These are phyloP conservation scores for Arabis alpina DNA, from an alignment of 345 rosid species.

Conservation along the genomic window DNA sequence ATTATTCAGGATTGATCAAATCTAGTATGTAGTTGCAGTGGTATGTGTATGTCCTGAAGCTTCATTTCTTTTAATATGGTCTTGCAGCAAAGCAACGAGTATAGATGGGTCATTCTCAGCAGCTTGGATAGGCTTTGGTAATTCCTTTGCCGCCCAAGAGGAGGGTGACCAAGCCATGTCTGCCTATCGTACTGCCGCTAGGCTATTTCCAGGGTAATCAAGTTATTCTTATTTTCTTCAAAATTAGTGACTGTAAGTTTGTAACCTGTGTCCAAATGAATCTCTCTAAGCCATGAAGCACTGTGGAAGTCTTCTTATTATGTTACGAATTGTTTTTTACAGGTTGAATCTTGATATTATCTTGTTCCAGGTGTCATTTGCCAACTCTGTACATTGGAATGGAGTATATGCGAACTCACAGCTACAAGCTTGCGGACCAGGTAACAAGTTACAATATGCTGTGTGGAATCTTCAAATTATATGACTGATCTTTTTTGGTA, in stretches of 20 bases:
- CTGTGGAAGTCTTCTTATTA: conserved; percentile 56
- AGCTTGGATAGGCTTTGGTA: conserved; percentile 94
- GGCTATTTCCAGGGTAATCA: conserved; percentile 93
- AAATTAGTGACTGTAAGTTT: conserved; percentile 18
- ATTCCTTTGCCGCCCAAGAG: conserved; percentile 87
- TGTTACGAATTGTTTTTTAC: conserved; percentile 56
- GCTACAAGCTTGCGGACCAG: conserved; percentile 99
- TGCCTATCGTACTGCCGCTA: conserved; percentile 92
- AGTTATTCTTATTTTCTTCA: conserved; percentile 15
- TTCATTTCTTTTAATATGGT: conserved; percentile 21
- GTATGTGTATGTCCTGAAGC: conserved; percentile 22
- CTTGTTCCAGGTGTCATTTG: conserved; percentile 94
- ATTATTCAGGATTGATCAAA: conserved; percentile 19
- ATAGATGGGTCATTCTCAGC: conserved; percentile 85
- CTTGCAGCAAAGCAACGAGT: conserved; percentile 81
- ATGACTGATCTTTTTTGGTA: conserved; percentile 10
- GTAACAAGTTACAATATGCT: conserved; percentile 46
- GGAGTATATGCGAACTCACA: conserved; percentile 99
- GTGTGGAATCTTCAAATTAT: conserved; percentile 3
- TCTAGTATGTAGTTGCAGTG: conserved; percentile 10
- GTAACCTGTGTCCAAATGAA: conserved; percentile 19
- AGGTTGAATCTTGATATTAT: conserved; percentile 77
- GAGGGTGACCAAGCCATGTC: conserved; percentile 99
- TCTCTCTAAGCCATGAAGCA: conserved; percentile 24
- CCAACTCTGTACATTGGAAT: conserved; percentile 95